Percentiles rank a stretch among this genome's conserved stretches.
These are phyloP conservation scores for Stromatinia cepivora DNA, from an alignment of 2,329 filamentous ascomycete genomes.

Conservation along the genomic window DNA sequence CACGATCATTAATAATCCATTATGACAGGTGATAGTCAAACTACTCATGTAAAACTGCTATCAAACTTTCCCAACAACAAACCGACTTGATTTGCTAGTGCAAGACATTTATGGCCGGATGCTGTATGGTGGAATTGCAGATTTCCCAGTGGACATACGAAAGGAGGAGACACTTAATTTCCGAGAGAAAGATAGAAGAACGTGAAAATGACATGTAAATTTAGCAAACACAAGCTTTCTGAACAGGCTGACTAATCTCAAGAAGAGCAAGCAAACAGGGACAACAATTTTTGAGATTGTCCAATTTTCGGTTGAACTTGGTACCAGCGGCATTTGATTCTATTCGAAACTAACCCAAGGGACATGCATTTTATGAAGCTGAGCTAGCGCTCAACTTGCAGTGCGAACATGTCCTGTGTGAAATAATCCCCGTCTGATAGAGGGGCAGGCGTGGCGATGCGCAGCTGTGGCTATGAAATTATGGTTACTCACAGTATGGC, in stretches of 20 bases:
- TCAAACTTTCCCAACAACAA: background rate
- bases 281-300: background rate
- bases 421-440: background rate
- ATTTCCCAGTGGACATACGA: background rate
- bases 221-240: background rate
- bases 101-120: background rate
- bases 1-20: background rate
- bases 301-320: background rate
- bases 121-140: background rate
- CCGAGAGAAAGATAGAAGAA: too few species aligned
- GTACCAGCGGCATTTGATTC: background rate
- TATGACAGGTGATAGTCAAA: background rate
- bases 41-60: background rate
- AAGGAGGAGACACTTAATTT: background rate
- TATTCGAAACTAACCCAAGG: background rate
- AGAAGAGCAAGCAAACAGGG: background rate
- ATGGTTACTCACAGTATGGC: background rate
- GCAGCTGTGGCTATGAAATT: background rate
- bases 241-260: background rate
- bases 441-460: background rate
- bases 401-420: background rate
- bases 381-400: background rate
- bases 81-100: background rate
- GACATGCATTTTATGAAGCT: background rate
- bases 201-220: background rate